Percentiles rank a stretch among this genome's conserved stretches.
phyloP scores from a whole-genome alignment of 2,329 filamentous ascomycete species.

The Rhytidhysteron rufulum region DNA sequence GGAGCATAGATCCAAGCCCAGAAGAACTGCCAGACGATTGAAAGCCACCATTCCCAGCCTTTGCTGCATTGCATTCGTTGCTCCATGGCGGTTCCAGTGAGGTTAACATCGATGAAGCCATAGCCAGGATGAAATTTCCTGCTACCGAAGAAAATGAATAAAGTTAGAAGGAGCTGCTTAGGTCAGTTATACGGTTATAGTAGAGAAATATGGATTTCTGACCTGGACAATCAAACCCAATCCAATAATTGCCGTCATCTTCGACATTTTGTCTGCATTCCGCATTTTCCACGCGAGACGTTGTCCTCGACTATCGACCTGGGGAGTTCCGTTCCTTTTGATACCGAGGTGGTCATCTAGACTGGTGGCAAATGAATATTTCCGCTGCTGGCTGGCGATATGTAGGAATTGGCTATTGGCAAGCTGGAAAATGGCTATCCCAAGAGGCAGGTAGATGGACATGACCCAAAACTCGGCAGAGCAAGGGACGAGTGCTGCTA shows the following conservation, averaged over 20 bases:
- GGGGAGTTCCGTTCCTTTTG: constrained; percentile 18
- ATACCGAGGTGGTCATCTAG: constrained; percentile 20
- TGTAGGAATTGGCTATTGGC: constrained; percentile 34
- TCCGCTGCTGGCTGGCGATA: constrained; percentile 28
- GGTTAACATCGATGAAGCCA: constrained; percentile 26
- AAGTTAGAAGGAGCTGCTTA: constrained; percentile 17
- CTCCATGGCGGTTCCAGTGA: constrained; percentile 21
- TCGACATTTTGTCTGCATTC: constrained; percentile 22
- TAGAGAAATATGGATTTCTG: neutral
- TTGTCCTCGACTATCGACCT: constrained; percentile 21
- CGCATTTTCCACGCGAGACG: constrained; percentile 20
- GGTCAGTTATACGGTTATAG: neutral
- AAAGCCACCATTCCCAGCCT: constrained; percentile 36
- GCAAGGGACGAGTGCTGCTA: constrained; percentile 22
- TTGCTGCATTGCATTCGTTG: constrained; percentile 22
- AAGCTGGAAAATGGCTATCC: constrained; percentile 29
- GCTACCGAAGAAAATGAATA: constrained; percentile 29
- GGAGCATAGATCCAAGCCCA: constrained; percentile 35
- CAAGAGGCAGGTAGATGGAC: constrained; percentile 27
- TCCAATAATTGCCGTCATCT: constrained; percentile 23
- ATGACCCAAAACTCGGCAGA: constrained; percentile 29
- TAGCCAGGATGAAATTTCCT: constrained; percentile 30
- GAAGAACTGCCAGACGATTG: constrained; percentile 34
- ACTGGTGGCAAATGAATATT: constrained; percentile 21
- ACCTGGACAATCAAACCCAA: constrained; percentile 26